phyloP scores from a whole-genome alignment of 164 flowering plant species.

The Chimonanthus praecox region DNA sequence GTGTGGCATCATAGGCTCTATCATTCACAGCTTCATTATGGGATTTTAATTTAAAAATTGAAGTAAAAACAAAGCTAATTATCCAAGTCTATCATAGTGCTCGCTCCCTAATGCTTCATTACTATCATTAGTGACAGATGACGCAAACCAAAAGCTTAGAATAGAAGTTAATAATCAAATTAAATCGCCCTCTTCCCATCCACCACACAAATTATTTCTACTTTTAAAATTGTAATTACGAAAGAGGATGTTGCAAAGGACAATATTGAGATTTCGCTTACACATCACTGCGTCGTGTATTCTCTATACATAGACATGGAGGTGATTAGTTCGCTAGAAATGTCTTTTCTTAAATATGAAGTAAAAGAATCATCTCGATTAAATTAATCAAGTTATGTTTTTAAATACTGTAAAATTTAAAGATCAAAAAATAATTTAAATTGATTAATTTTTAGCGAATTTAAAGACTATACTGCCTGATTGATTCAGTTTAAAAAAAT shows the following conservation, averaged over 20 bases:
- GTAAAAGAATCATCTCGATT: too few relatives aligned
- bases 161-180: not conserved
- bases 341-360: too few relatives aligned
- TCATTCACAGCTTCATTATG: not conserved
- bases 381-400: too few relatives aligned
- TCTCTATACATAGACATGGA: too few relatives aligned
- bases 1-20: not conserved
- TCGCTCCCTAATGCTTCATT: not conserved
- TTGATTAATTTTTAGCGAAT: too few relatives aligned
- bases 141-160: not conserved
- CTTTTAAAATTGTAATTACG: not conserved
- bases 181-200: not conserved
- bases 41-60: not conserved
- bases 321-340: too few relatives aligned
- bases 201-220: not conserved
- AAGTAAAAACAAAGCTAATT: not conserved
- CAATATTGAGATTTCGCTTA: not conserved
- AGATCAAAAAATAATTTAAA: too few relatives aligned
- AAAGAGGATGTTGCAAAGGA: not conserved
- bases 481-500: too few relatives aligned
- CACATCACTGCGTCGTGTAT: too few relatives aligned
- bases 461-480: too few relatives aligned
- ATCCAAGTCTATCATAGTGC: not conserved
- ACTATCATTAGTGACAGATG: constrained; percentile 3
- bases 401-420: too few relatives aligned